Conservation (phyloP, 306 rosid genomes). For the Vigna hirtella region DNA sequence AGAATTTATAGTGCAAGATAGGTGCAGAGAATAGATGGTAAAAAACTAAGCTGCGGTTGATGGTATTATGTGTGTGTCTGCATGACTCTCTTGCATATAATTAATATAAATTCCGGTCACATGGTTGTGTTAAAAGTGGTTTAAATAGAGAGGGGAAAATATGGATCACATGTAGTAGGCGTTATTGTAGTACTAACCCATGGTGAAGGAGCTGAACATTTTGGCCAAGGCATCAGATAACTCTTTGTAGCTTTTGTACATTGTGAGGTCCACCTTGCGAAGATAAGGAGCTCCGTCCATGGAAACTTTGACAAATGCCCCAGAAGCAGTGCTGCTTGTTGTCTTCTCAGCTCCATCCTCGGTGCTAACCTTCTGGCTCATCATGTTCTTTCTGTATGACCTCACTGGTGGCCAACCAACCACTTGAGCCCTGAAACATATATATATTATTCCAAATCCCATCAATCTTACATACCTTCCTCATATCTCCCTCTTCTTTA, state of each 20-base stretch:
- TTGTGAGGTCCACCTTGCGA: constrained; percentile 93
- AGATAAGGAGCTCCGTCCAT: constrained; percentile 99
- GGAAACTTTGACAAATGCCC: constrained; percentile 85
- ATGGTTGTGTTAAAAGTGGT: background rate
- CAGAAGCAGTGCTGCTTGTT: constrained; percentile 38
- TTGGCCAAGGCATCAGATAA: constrained; percentile 95
- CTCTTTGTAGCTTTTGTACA: constrained; percentile 90
- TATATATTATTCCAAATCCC: constrained; percentile 30
- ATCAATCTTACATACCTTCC: constrained; percentile 5
- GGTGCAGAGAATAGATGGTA: background rate
- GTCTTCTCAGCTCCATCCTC: constrained; percentile 55
- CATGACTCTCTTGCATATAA: background rate
- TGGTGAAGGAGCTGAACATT: constrained; percentile 99
- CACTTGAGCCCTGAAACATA: constrained; percentile 77
- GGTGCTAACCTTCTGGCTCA: constrained; percentile 69
- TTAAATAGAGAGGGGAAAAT: constrained; percentile 1
- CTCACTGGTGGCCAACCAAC: constrained; percentile 99
- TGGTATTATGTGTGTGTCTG: background rate
- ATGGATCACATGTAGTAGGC: background rate
- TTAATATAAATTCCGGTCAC: background rate
- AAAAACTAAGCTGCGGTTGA: background rate
- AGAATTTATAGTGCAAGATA: background rate
- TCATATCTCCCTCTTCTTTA: background rate
- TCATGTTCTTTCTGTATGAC: constrained; percentile 87
- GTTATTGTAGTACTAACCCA: constrained; percentile 53